Evolutionary conservation across 805 yeast species (phyloP).

Genomic region (Wickerhamomyces kurtzmanii): DNA sequence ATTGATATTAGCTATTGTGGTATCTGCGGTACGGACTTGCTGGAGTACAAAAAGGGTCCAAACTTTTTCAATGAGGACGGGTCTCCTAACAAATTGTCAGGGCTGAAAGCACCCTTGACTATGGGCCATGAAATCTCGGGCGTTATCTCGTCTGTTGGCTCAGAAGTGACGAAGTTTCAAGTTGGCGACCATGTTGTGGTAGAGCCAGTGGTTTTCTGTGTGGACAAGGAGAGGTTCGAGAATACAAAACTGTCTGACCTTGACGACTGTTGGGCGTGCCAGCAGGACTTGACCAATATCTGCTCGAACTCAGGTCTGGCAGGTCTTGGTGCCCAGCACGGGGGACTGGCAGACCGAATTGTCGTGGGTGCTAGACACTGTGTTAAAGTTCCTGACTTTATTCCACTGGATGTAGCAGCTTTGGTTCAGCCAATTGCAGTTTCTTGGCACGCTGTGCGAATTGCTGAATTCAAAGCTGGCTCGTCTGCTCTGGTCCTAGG

Average conservation of each 20-base stretch:
- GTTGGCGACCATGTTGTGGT: slow-evolving; percentile 53
- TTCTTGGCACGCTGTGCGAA: slow-evolving; percentile 48
- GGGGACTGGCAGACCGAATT: slow-evolving; percentile 42
- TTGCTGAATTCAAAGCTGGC: slow-evolving; percentile 28
- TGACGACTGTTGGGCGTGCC: slow-evolving; percentile 36
- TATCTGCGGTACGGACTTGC: slow-evolving; percentile 55
- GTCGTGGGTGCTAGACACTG: slow-evolving; percentile 30
- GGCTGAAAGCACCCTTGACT: slow-evolving; percentile 30
- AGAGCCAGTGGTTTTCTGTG: slow-evolving; percentile 54
- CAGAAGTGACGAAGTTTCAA: slow-evolving; percentile 29
- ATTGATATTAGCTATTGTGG: slow-evolving; percentile 45
- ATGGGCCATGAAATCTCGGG: slow-evolving; percentile 52
- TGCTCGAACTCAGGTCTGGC: slow-evolving; percentile 37
- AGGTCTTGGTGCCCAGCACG: slow-evolving; percentile 49
- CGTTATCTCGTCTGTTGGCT: slow-evolving; percentile 33
- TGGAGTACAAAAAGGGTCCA: slow-evolving; percentile 49
- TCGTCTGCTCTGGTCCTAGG: slow-evolving; percentile 40
- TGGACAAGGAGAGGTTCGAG: slow-evolving; percentile 31
- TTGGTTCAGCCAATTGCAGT: slow-evolving; percentile 50
- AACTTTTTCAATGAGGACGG: slow-evolving; percentile 40
- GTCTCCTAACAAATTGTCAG: slow-evolving; percentile 26
- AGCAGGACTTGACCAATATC: slow-evolving; percentile 38
- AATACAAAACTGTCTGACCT: slow-evolving; percentile 17
- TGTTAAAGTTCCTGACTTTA: slow-evolving; percentile 28
- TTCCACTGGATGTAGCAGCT: slow-evolving; percentile 37